These are phyloP conservation scores for Colletotrichum eremochloae DNA, from an alignment of 2,329 filamentous ascomycete genomes.

Conservation along the genomic window DNA sequence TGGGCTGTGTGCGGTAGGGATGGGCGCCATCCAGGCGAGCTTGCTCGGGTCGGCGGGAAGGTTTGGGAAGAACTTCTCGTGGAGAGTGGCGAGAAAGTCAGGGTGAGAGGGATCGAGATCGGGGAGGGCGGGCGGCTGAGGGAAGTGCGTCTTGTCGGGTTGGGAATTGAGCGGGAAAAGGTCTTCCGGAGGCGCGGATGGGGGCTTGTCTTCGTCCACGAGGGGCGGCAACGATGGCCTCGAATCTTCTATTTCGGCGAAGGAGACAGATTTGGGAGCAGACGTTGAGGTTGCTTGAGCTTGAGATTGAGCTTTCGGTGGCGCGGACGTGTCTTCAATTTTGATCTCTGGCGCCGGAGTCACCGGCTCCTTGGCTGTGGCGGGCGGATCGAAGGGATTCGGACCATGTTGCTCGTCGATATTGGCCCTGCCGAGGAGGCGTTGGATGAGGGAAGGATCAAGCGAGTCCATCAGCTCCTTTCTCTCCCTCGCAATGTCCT, in stretches of 20 bases:
- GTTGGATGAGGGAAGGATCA: slow-evolving; percentile 81
- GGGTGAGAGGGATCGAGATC: slow-evolving; percentile 87
- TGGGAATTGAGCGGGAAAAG: slow-evolving; percentile 58
- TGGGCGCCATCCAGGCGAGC: slow-evolving; percentile 89
- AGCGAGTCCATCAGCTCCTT: slow-evolving; percentile 84
- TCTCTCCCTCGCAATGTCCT: slow-evolving; percentile 85
- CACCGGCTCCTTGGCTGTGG: slow-evolving; percentile 18
- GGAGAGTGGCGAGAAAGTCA: slow-evolving; percentile 85
- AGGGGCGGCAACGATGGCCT: slow-evolving; percentile 38
- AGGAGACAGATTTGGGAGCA: slow-evolving; percentile 6
- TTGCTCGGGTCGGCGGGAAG: slow-evolving; percentile 87
- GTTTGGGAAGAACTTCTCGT: slow-evolving; percentile 93
- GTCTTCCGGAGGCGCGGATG: slow-evolving; percentile 56
- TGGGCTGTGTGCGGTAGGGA: slow-evolving; percentile 73
- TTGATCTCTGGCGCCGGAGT: slow-evolving; percentile 50
- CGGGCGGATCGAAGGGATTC: slow-evolving; percentile 57
- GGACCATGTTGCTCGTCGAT: slow-evolving; percentile 72
- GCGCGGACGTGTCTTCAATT: slow-evolving; percentile 50
- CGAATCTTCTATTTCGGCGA: slow-evolving; percentile 1
- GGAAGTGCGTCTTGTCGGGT: slow-evolving; percentile 70
- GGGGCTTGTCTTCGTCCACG: slow-evolving; percentile 58
- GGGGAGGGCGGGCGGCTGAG: slow-evolving; percentile 65
- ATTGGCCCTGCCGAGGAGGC: slow-evolving; percentile 80
- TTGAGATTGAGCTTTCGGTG: slow-evolving; percentile 43
- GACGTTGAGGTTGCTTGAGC: slow-evolving; percentile 22